A percentile compares a stretch with the other conserved stretches of the same genome.
phyloP scores from a whole-genome alignment of 2,329 filamentous ascomycete genomes.

The Arthrobotrys conoides region DNA sequence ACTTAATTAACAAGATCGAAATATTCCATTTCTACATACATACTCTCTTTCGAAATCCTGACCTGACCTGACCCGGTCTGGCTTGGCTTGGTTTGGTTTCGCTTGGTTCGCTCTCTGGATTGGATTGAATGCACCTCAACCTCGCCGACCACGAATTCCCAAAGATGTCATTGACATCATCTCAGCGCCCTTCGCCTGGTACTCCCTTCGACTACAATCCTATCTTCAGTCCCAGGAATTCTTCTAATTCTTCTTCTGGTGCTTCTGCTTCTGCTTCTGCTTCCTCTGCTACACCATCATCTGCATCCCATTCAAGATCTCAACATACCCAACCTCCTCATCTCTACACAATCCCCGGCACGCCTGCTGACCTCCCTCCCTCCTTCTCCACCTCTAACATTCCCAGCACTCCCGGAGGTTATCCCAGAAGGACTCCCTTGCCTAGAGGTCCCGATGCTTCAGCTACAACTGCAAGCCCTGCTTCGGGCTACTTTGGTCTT shows the following conservation, averaged over 20 bases:
- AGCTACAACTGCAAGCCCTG: slow-evolving; percentile 47
- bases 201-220: slow-evolving; percentile 57
- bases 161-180: slow-evolving; percentile 61
- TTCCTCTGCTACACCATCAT: background rate
- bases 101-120: background rate
- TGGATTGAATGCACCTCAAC: slow-evolving; percentile 24
- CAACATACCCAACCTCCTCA: slow-evolving; percentile 56
- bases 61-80: background rate
- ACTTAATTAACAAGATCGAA: too few relatives aligned
- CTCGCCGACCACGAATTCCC: slow-evolving; percentile 52
- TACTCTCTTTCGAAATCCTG: too few relatives aligned
- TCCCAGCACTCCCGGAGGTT: slow-evolving; percentile 51
- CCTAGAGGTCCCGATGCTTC: slow-evolving; percentile 29
- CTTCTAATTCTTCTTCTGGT: slow-evolving; percentile 2
- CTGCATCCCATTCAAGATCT: slow-evolving; percentile 29
- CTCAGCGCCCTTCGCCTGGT: slow-evolving; percentile 55
- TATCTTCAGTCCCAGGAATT: slow-evolving; percentile 37
- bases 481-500: slow-evolving; percentile 63
- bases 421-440: slow-evolving; percentile 50
- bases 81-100: background rate
- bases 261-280: background rate
- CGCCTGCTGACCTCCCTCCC: slow-evolving; percentile 44
- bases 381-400: too few relatives aligned
- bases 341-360: slow-evolving; percentile 60
- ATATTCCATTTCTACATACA: too few relatives aligned